Evolutionary conservation across 129 eudicot species (phyloP).

Genomic region (Scalesia atractyloides): DNA sequence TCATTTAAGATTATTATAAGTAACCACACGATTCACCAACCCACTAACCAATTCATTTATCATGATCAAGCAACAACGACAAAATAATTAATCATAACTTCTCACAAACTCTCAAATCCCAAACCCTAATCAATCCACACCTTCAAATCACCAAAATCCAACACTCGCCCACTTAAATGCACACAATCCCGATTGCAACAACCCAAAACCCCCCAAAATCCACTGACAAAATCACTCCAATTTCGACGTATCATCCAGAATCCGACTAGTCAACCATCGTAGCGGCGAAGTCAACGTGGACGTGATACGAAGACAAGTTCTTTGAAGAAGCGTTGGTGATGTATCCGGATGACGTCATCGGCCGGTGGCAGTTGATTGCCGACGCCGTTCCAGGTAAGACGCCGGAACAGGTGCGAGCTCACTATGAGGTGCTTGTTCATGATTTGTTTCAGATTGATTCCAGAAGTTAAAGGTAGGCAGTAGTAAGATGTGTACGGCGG

Average conservation of each 20-base stretch:
- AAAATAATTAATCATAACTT: background rate
- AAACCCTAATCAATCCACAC: conserved; percentile 11
- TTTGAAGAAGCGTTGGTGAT: conserved; percentile 72
- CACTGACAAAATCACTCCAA: background rate
- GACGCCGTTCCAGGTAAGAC: conserved; percentile 57
- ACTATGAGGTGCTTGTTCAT: conserved; percentile 61
- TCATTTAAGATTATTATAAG: too few species aligned
- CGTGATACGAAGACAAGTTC: conserved; percentile 59
- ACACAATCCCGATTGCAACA: background rate
- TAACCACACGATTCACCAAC: conserved; percentile 43
- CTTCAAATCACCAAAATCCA: background rate
- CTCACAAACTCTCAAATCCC: background rate
- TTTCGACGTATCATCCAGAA: conserved; percentile 30
- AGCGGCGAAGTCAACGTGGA: conserved; percentile 47
- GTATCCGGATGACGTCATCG: conserved; percentile 50
- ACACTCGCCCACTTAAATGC: background rate
- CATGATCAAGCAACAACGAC: background rate
- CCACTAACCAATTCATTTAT: conserved; percentile 29
- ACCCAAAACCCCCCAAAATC: conserved; percentile 3
- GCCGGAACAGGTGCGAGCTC: conserved; percentile 53
- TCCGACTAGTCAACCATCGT: conserved; percentile 29
- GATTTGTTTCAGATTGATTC: conserved; percentile 69
- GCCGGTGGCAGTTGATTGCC: conserved; percentile 77
- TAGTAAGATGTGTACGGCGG: too few species aligned
- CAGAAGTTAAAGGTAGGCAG: too few species aligned